Base-by-base conservation (phyloP, 2,329 filamentous ascomycete species). In the Ascomycota sp. region DNA sequence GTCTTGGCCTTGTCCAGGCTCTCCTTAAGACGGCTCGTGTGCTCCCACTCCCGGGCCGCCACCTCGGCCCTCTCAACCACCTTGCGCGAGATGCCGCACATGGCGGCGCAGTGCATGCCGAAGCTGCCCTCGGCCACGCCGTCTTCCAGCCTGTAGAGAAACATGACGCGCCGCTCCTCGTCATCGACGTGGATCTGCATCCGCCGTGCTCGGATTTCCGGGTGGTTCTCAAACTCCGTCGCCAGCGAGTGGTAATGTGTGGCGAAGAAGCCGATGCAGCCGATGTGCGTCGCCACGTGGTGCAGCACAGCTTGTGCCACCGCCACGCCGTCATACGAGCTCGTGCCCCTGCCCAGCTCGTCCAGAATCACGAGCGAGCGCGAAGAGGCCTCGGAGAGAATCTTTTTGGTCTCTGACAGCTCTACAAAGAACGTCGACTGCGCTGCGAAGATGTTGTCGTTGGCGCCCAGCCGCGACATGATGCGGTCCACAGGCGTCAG, bases 361-460 rank as follows among this genome's bases (percentile, higher is more conserved):
- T 98, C 89, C 2, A 98, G 70, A 41, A 98, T 98, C 32, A 98
- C 89, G 1, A 98, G 70, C 0, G 83, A 94, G 8, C 86, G 79
- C 0, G 86, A 78, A 0, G 86, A 94, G 0, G 89, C 89, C 55
- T 95, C 89, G 0, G 81, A 73, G 1, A 98, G 64, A 30, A 98
- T 98, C 62, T 95, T 95, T 59, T 95, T 93, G 0, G 89, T 98
- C 51, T 98, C 89, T 0, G 83, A 85, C 2, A 98, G 61, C 53
- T 98, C 89, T 20, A 98, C 86, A 46, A 98, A 95, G 61, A 98
- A 98, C 3, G 89, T 98, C 10, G 81, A 92, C 51, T 98, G 89
- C 0, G 86, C 81, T 1, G 86, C 89, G 47, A 98, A 95, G 43
- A 98, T 98, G 52, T 95, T 95, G 68, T 98, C 89, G 45, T 95